Conservation (phyloP, 345 rosid species). For the Combretum micranthum region DNA sequence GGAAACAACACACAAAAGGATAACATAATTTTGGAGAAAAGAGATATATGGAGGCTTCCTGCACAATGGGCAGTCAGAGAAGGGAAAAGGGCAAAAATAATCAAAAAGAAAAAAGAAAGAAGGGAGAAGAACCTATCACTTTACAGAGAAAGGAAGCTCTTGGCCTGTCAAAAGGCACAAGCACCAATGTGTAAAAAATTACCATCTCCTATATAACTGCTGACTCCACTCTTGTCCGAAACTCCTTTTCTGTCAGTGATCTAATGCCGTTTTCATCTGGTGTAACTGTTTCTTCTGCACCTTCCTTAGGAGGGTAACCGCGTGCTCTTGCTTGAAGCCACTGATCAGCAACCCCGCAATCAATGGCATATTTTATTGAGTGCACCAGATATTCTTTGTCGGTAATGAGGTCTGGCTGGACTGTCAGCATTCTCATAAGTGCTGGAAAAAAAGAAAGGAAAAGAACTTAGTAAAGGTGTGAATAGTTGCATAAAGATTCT, state of each 20-base stretch:
- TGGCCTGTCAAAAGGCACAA: not conserved
- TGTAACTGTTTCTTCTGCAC: conserved; percentile 41
- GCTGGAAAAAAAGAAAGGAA: conserved; percentile 33
- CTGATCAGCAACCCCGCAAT: conserved; percentile 81
- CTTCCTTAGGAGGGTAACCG: conserved; percentile 76
- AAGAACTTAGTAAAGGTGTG: conserved; percentile 5
- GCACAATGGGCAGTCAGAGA: not conserved
- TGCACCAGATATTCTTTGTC: conserved; percentile 62
- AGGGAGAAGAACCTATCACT: conserved; percentile 9
- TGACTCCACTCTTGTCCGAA: conserved; percentile 24
- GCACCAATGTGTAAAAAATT: not conserved
- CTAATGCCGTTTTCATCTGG: conserved; percentile 48
- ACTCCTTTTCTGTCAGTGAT: conserved; percentile 60
- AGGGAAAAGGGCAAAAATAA: not conserved
- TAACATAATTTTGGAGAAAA: too few species aligned
- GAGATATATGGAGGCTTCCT: not conserved
- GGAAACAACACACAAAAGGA: too few species aligned
- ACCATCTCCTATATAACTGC: conserved; percentile 1
- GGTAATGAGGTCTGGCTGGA: conserved; percentile 56
- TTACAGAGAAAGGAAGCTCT: conserved; percentile 11
- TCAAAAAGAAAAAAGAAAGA: not conserved
- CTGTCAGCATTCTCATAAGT: conserved; percentile 76
- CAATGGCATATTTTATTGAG: conserved; percentile 59
- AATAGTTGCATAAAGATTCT: not conserved
- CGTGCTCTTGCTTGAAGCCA: conserved; percentile 52